Percentiles rank a stretch among this genome's conserved stretches.
Evolutionary conservation across 192 early-diverging fungal species (phyloP).

Genomic region (Linnemannia schmuckeri): DNA sequence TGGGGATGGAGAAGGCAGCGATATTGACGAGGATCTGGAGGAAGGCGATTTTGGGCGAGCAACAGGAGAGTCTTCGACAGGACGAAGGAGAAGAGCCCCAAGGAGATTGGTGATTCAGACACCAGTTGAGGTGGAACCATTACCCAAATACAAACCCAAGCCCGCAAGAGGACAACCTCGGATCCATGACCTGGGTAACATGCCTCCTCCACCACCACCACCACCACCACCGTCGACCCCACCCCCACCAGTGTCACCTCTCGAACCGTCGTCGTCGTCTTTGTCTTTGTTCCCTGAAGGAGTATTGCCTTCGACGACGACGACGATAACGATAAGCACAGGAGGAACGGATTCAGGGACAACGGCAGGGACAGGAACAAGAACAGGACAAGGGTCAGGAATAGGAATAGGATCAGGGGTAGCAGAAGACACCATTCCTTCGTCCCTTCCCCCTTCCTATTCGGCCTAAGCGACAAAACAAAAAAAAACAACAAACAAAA

Average conservation of each 20-base stretch:
- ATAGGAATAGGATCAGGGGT: too few relatives aligned
- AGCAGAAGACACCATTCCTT: background rate
- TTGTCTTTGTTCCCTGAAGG: background rate
- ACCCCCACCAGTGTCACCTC: background rate
- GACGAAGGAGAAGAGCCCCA: background rate
- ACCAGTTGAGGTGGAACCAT: conserved; percentile 32
- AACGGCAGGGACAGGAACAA: conserved; percentile 7
- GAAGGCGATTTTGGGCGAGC: background rate
- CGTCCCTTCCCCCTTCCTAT: conserved; percentile 2
- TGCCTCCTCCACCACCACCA: background rate
- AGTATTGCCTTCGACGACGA: background rate
- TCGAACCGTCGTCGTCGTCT: background rate
- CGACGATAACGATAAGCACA: background rate
- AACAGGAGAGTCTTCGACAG: background rate
- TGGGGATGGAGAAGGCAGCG: background rate
- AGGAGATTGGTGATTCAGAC: background rate
- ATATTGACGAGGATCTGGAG: background rate
- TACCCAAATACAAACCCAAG: conserved; percentile 25
- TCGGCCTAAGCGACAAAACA: background rate
- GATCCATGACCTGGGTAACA: conserved; percentile 29
- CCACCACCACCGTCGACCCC: background rate
- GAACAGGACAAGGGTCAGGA: background rate
- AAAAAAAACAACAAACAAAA: background rate
- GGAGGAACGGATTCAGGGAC: background rate
- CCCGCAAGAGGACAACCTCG: conserved; percentile 16